Percentiles rank a stretch among this genome's conserved stretches.
Conservation (phyloP, 768 basidiomycete genomes). For the Suillus lakei region DNA sequence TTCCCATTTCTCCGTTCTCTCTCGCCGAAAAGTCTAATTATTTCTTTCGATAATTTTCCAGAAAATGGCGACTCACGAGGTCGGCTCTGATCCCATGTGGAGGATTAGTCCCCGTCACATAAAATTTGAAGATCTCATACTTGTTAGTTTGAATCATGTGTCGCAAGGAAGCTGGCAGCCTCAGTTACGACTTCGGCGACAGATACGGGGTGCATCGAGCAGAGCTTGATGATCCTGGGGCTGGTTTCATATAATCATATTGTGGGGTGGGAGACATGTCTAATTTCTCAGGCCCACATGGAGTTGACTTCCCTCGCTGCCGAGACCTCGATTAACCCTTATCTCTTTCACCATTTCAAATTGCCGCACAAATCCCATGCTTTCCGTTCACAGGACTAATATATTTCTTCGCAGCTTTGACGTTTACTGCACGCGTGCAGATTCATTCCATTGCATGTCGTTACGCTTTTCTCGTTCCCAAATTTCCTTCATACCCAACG, state of each 20-base stretch:
- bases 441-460: not conserved
- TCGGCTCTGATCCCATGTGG: slow-evolving; percentile 60
- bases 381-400: not conserved
- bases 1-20: slow-evolving; percentile 16
- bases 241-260: not conserved
- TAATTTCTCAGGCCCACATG: not conserved
- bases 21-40: slow-evolving; percentile 1
- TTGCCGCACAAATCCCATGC: not conserved
- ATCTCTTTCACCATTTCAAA: not conserved
- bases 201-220: not conserved
- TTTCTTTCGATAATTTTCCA: slow-evolving; percentile 25
- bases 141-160: slow-evolving; percentile 79
- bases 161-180: slow-evolving; percentile 83
- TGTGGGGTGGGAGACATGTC: not conserved
- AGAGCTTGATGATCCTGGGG: not conserved
- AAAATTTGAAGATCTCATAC: slow-evolving; percentile 63
- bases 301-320: not conserved
- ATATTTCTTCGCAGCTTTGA: not conserved
- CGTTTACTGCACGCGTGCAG: not conserved
- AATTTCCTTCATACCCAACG: not conserved
- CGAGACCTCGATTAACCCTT: slow-evolving; percentile 1
- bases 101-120: slow-evolving; percentile 58
- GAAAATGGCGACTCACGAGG: slow-evolving; percentile 59
- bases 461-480: not conserved
- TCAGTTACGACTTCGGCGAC: slow-evolving; percentile 54